A percentile compares a stretch with the other conserved stretches of the same genome.
These are phyloP conservation scores for Penicillium sp. DNA, from an alignment of 2,329 filamentous ascomycete species.

Conservation along the genomic window DNA sequence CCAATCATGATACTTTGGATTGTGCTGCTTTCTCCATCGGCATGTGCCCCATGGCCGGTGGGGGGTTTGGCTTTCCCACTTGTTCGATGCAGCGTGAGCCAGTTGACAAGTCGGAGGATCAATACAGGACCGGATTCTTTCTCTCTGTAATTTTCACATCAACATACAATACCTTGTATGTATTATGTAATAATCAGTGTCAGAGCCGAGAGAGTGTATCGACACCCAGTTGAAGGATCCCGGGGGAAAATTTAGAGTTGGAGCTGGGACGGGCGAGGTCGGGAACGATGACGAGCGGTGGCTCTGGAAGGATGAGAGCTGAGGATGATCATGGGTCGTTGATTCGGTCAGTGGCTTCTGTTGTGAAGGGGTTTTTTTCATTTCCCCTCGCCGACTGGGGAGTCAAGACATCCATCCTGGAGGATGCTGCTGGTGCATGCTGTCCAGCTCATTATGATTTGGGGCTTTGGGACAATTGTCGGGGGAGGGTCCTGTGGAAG, in stretches of 20 bases:
- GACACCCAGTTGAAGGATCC: too few relatives aligned
- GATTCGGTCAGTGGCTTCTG: not conserved
- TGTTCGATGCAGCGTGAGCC: slow-evolving; percentile 1
- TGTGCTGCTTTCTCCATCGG: slow-evolving; percentile 15
- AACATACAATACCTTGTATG: too few relatives aligned
- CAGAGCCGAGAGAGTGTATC: too few relatives aligned
- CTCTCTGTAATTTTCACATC: too few relatives aligned
- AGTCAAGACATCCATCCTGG: too few relatives aligned
- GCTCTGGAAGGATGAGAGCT: not conserved
- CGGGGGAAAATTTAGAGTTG: not conserved
- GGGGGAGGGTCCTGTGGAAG: too few relatives aligned
- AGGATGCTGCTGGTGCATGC: too few relatives aligned
- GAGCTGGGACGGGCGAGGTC: not conserved
- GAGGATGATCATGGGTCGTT: not conserved
- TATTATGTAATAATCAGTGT: too few relatives aligned
- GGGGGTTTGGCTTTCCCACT: slow-evolving; percentile 1
- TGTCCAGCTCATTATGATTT: too few relatives aligned
- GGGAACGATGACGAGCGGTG: not conserved
- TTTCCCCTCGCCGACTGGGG: too few relatives aligned
- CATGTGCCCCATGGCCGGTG: slow-evolving; percentile 13
- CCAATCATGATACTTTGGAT: slow-evolving; percentile 22
- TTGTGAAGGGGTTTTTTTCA: too few relatives aligned
- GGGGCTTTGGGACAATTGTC: too few relatives aligned
- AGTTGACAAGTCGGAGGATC: not conserved
- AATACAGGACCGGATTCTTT: not conserved